Percentiles rank a stretch among this genome's conserved stretches.
Conservation (phyloP, 2,329 filamentous ascomycete species). For the Colletotrichum gloeosporioides region DNA sequence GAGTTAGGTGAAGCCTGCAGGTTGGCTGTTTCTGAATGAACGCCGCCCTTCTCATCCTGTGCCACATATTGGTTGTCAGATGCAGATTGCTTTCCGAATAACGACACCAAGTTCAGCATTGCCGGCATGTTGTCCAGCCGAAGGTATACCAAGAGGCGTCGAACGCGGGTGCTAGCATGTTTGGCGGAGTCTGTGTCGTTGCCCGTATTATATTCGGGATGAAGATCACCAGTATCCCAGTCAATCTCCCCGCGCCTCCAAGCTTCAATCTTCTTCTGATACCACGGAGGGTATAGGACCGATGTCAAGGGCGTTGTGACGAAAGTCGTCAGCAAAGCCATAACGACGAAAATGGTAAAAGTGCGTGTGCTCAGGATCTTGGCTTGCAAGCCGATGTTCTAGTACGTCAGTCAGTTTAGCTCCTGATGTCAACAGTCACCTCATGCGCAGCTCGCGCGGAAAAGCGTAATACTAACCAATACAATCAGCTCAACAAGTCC, state of each 20-base stretch:
- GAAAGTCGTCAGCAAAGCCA: constrained; percentile 89
- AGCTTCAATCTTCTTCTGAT: constrained; percentile 56
- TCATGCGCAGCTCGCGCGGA: neutral
- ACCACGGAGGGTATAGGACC: constrained; percentile 73
- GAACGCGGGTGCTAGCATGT: constrained; percentile 53
- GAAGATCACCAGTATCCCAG: constrained; percentile 64
- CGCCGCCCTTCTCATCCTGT: neutral
- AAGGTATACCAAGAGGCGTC: constrained; percentile 78
- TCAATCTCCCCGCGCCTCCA: constrained; percentile 87
- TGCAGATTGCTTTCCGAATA: constrained; percentile 63
- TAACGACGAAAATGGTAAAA: constrained; percentile 94
- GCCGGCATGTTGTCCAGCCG: constrained; percentile 85
- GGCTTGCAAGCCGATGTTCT: constrained; percentile 79
- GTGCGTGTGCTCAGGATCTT: constrained; percentile 80
- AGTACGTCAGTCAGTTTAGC: neutral
- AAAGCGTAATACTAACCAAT: constrained; percentile 60
- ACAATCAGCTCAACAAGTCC: constrained; percentile 94
- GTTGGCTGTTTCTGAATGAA: neutral
- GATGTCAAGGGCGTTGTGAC: constrained; percentile 79
- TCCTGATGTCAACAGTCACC: neutral
- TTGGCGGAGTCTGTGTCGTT: constrained; percentile 52
- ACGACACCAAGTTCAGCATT: constrained; percentile 80
- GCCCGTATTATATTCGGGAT: constrained; percentile 29
- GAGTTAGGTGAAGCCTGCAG: neutral
- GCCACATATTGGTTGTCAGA: constrained; percentile 25